Percentiles rank a stretch among this genome's conserved stretches.
Evolutionary conservation across 2,329 filamentous ascomycete species (phyloP).

Genomic region (Cladobotryum mycophilum): DNA sequence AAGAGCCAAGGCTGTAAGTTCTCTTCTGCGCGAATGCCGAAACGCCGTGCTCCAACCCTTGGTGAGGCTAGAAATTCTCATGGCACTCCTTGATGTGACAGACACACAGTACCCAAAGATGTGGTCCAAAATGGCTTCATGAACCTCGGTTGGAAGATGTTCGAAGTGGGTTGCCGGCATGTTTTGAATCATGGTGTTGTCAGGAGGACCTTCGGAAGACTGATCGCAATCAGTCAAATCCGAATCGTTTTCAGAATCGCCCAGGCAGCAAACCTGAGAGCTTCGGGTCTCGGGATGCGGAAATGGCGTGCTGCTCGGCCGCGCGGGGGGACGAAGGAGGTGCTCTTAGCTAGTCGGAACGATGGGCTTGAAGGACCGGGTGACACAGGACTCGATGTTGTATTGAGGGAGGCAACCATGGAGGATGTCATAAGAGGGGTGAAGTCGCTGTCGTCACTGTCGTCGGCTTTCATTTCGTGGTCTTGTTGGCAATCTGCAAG

Average conservation of each 20-base stretch:
- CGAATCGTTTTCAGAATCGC: conserved; percentile 18
- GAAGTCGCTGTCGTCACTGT: conserved; percentile 27
- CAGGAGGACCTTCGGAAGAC: background rate
- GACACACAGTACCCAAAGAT: conserved; percentile 64
- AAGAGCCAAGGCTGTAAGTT: conserved; percentile 59
- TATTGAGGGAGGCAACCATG: conserved; percentile 31
- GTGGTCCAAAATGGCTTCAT: conserved; percentile 65
- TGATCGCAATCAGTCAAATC: conserved; percentile 11
- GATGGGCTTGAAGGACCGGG: conserved; percentile 48
- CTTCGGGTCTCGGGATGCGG: conserved; percentile 46
- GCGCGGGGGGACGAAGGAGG: conserved; percentile 30
- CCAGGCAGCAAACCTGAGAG: conserved; percentile 23
- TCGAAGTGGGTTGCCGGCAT: conserved; percentile 33
- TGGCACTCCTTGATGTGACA: conserved; percentile 49
- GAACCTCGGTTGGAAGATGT: conserved; percentile 61
- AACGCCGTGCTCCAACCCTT: conserved; percentile 59
- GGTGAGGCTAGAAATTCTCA: conserved; percentile 46
- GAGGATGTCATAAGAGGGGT: conserved; percentile 31
- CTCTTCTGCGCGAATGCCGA: conserved; percentile 60
- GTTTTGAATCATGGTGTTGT: conserved; percentile 13
- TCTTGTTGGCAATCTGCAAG: conserved; percentile 2
- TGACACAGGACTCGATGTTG: conserved; percentile 48
- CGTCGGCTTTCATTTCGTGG: conserved; percentile 8
- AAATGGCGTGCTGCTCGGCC: conserved; percentile 56
- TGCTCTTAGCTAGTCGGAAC: conserved; percentile 39